A percentile compares a stretch with the other conserved stretches of the same genome.
phyloP scores from a whole-genome alignment of 2,329 filamentous ascomycete genomes.

The Corniculantispora saksenae region DNA sequence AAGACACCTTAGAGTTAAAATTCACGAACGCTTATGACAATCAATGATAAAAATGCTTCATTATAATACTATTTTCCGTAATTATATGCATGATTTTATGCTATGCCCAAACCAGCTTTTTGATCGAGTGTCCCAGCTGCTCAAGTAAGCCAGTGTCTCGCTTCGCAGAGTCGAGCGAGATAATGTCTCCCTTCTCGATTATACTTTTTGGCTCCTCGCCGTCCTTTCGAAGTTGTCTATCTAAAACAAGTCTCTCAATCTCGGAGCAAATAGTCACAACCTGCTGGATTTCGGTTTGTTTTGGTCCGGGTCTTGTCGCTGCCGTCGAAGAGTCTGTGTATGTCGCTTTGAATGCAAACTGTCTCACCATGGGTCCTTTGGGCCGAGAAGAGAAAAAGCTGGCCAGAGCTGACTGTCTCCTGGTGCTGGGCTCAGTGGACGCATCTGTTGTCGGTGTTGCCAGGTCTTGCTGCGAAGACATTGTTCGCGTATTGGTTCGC shows the following conservation, averaged over 20 bases:
- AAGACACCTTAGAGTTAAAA: not conserved
- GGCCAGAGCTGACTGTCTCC: conserved; percentile 38
- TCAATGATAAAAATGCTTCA: not conserved
- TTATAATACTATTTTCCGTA: conserved; percentile 18
- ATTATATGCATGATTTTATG: conserved; percentile 19
- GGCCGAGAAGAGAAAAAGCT: conserved; percentile 44
- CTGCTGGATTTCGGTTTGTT: conserved; percentile 56
- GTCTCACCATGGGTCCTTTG: conserved; percentile 37
- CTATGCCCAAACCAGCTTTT: conserved; percentile 86
- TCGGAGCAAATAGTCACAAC: conserved; percentile 70
- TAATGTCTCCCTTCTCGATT: conserved; percentile 67
- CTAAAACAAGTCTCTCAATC: conserved; percentile 67
- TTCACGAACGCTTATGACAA: not conserved
- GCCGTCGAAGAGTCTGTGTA: conserved; percentile 55
- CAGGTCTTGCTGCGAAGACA: conserved; percentile 55
- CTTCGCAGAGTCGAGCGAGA: conserved; percentile 81
- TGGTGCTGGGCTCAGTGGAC: conserved; percentile 26
- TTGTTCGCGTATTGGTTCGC: conserved; percentile 81
- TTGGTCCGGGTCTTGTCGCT: conserved; percentile 50
- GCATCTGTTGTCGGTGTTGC: conserved; percentile 9
- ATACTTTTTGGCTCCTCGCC: conserved; percentile 48
- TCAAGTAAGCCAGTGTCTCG: conserved; percentile 84
- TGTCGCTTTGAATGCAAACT: conserved; percentile 57
- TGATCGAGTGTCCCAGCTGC: conserved; percentile 83
- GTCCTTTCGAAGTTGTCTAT: conserved; percentile 43